Base-by-base conservation (phyloP, 306 rosid species). In the Lablab purpureus region DNA sequence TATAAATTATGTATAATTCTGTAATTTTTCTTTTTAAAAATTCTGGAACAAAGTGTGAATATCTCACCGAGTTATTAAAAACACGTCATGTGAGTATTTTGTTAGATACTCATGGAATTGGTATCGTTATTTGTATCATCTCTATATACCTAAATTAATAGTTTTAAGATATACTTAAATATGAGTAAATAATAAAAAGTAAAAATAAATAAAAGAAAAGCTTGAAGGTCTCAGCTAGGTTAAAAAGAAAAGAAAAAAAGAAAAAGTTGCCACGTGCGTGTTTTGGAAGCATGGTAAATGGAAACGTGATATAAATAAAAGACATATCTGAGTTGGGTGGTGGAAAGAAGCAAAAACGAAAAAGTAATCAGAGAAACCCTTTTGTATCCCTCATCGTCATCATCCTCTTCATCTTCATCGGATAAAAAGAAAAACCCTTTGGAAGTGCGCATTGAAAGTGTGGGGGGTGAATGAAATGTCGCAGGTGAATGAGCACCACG, bases 401-500 rank as follows among this genome's bases (percentile, higher is more conserved):
- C 46, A 1, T 40, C 45, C 2, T 40, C 45, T 10, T 43, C 45
- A 10, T 40, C 49, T 43, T 43, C 49, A 11, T 43, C 49, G 12
- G 15, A 43, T 43, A 10, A 43, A 40, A 40, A 10, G 8, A 37
- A 9, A 40, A 43, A 43, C 2, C 3, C 49, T 43, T 1, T 11
- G 14, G 15, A 2, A 43, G 49, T 43, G 15, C 17, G 0, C 17
- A 43, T 43, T 12, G 45, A 40, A 40, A 3, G 45, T 40, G 45
- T 40, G 45, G 45, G 14, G 4, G 36, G 37, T 80, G 68, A 64
- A 73, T 81, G 62, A 54, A 73, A 93, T 93, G 97, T 87, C 88
- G 66, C 90, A 88, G 75, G 51, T 88, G 73, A 85, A 80, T 59
- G 98, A 60, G 0, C 67, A 93, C 19, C 55, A 85, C 64, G 65